These are phyloP conservation scores for Hymenoscyphus repandus DNA, from an alignment of 2,329 filamentous ascomycete genomes.

Conservation along the genomic window DNA sequence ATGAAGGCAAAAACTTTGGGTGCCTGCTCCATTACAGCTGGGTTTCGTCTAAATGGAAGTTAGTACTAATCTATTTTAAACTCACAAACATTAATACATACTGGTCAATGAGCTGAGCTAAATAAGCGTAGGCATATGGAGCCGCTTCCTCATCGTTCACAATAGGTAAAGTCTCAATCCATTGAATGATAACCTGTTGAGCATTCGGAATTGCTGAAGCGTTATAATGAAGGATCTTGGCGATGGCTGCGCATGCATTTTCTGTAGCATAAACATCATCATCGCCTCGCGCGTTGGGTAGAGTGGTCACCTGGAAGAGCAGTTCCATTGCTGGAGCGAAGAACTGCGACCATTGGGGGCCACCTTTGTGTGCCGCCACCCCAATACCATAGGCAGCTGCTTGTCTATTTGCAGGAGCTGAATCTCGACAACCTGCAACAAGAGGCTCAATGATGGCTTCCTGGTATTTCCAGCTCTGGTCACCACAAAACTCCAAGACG, in stretches of 20 bases:
- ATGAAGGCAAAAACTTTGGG: conserved; percentile 80
- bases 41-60: conserved; percentile 66
- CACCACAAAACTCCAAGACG: conserved; percentile 92
- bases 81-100: conserved; percentile 47
- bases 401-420: conserved; percentile 86
- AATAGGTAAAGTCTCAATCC: conserved; percentile 87
- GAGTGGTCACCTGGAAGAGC: conserved; percentile 78
- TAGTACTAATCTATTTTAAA: conserved; percentile 17
- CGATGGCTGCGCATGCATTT: conserved; percentile 93
- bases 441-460: conserved; percentile 83
- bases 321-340: conserved; percentile 72
- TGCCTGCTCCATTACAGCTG: conserved; percentile 70
- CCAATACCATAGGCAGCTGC: conserved; percentile 94
- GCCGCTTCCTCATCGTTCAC: conserved; percentile 96
- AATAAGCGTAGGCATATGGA: conserved; percentile 89
- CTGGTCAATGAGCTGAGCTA: conserved; percentile 90
- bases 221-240: conserved; percentile 94
- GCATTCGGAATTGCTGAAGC: conserved; percentile 67
- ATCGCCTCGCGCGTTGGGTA: conserved; percentile 77
- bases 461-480: conserved; percentile 80
- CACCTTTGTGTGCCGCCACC: conserved; percentile 89
- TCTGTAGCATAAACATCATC: conserved; percentile 97
- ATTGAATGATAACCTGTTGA: conserved; percentile 73
- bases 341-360: conserved; percentile 81
- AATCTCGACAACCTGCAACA: conserved; percentile 77